Evolutionary conservation across 2,329 filamentous ascomycete genomes (phyloP), one percentile per base, ranked within the genome.

Genomic region (Nigrospora osmanthi): DNA sequence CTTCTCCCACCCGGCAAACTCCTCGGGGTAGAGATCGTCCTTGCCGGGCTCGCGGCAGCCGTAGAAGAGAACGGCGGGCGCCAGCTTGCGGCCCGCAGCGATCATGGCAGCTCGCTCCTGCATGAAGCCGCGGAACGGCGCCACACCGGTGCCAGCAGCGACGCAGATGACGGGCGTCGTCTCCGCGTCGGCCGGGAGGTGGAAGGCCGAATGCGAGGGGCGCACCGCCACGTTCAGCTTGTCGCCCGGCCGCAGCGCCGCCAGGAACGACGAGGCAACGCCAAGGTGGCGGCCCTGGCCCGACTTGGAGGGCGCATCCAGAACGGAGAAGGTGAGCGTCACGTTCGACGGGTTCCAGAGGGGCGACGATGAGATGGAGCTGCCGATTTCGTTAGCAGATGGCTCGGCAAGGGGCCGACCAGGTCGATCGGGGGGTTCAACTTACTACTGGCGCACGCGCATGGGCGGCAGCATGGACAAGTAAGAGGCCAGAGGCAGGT

Each of bases 401-500:
- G 3, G 6, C 6, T 34, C 15, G 2, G 3, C 3, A 23, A 2
- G 4, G 34, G 12, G n/a, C 10, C 11, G 38, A 11, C 10, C 13
- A 12, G 3, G 4, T n/a, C 15, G 13, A 12, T n/a, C n/a, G 9
- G 15, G 9, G 2, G 4, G 13, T 6, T 6, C 17, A 16, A 36
- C 40, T 42, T 14, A 58, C 59, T 82, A 82, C 53, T 81, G 78
- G 5, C 79, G 73, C 23, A 78, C 67, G 5, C 79, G 73, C 75
- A 85, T 79, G 0, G 81, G 77, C 2, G 78, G 76, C 1, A 83
- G 72, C 68, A 82, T 78, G 36, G 71, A 49, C 64, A 34, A 83
- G 64, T 65, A 80, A 1, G 49, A 38, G 5, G 47, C 53, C 11
- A 60, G 46, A 2, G 55, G 48, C 61, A 68, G 35, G 64, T 63